A percentile compares a stretch with the other conserved stretches of the same genome.
Evolutionary conservation across 176 grass and related monocot species (phyloP).

Genomic region (Olyra latifolia): DNA sequence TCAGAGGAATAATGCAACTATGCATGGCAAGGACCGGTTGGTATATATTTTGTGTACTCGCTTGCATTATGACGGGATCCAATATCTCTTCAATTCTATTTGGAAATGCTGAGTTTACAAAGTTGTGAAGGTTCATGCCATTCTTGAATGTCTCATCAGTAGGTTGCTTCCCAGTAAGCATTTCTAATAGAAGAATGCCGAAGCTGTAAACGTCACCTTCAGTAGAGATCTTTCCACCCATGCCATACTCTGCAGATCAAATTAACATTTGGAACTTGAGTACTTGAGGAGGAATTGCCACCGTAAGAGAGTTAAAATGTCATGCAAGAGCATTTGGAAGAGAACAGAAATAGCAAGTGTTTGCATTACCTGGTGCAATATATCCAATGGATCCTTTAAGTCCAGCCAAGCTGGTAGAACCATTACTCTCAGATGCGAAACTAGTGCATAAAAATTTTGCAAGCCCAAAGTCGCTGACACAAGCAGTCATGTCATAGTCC

Average conservation of each 20-base stretch:
- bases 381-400: constrained; percentile 39
- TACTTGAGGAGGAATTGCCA: too few relatives aligned
- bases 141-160: constrained; percentile 28
- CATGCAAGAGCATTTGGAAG: neutral
- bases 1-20: constrained; percentile 5
- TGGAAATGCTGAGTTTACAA: constrained; percentile 1
- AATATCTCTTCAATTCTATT: neutral
- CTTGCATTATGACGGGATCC: constrained; percentile 4
- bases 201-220: constrained; percentile 43
- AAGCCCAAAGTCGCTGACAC: constrained; percentile 19
- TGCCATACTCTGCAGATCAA: constrained; percentile 35
- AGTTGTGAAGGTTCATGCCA: constrained; percentile 19
- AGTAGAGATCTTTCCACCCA: constrained; percentile 15
- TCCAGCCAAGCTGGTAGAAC: neutral
- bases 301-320: neutral
- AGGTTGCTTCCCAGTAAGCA: constrained; percentile 33
- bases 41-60: neutral
- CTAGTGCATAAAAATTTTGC: constrained; percentile 11
- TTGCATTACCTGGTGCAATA: neutral
- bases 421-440: neutral
- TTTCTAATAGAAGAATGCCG: constrained; percentile 46
- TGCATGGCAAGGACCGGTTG: neutral
- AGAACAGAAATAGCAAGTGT: neutral
- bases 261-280: neutral
- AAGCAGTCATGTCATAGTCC: constrained; percentile 1